phyloP scores from a whole-genome alignment of 2,329 filamentous ascomycete genomes.

The Byssochlamys sp. region DNA sequence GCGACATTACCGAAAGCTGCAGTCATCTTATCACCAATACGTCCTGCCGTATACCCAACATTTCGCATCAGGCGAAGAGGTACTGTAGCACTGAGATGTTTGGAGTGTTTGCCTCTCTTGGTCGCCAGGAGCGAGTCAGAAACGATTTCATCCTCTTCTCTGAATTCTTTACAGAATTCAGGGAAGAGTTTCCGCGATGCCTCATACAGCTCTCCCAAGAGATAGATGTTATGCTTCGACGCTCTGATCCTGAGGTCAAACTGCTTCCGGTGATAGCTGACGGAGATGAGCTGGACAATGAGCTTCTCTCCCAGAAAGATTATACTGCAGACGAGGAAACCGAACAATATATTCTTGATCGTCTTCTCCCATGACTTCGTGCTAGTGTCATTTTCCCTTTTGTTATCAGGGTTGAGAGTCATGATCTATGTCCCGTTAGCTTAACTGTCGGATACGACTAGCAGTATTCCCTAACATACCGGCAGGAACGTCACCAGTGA shows the following conservation, averaged over 20 bases:
- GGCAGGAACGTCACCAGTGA: constrained; percentile 52
- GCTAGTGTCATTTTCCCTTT: constrained; percentile 19
- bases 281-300: constrained; percentile 56
- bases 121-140: constrained; percentile 65
- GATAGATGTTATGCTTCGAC: constrained; percentile 74
- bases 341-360: constrained; percentile 51
- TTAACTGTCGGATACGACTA: background rate
- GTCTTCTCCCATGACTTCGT: constrained; percentile 43
- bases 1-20: constrained; percentile 88
- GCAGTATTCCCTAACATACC: constrained; percentile 19
- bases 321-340: constrained; percentile 46
- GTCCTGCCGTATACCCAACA: constrained; percentile 63
- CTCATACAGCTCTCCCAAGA: constrained; percentile 79
- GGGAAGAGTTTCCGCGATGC: constrained; percentile 82
- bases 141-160: constrained; percentile 84
- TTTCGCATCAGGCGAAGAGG: constrained; percentile 69
- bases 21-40: constrained; percentile 85
- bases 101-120: constrained; percentile 42
- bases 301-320: constrained; percentile 51
- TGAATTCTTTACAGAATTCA: constrained; percentile 81
- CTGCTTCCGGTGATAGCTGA: constrained; percentile 60
- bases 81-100: constrained; percentile 54
- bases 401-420: constrained; percentile 33
- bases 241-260: constrained; percentile 67
- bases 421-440: constrained; percentile 26